Conservation (phyloP, 2,329 filamentous ascomycete genomes). For the Aspergillus proliferans region DNA sequence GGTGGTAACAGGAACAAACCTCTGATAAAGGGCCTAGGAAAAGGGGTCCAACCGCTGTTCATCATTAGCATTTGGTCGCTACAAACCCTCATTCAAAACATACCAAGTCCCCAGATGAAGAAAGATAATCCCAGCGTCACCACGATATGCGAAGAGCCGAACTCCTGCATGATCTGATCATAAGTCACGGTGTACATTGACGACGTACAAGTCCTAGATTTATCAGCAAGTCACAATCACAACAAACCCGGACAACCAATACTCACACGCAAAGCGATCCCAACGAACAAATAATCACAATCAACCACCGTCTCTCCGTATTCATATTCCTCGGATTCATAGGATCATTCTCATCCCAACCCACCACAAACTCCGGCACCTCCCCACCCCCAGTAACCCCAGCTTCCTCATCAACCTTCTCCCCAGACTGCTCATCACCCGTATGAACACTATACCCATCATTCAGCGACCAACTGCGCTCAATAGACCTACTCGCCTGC, state of each 20-base stretch:
- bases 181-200: slow-evolving; percentile 90
- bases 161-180: slow-evolving; percentile 66
- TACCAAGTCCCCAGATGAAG: slow-evolving; percentile 71
- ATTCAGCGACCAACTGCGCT: slow-evolving; percentile 31
- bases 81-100: slow-evolving; percentile 8
- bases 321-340: slow-evolving; percentile 66
- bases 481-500: slow-evolving; percentile 21
- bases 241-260: slow-evolving; percentile 2
- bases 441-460: slow-evolving; percentile 26
- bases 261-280: slow-evolving; percentile 77
- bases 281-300: slow-evolving; percentile 66
- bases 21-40: slow-evolving; percentile 60
- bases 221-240: not conserved
- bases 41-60: slow-evolving; percentile 52
- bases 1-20: slow-evolving; percentile 15
- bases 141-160: slow-evolving; percentile 63
- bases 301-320: slow-evolving; percentile 66
- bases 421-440: slow-evolving; percentile 19
- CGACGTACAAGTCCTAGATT: slow-evolving; percentile 67
- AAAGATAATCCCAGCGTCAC: slow-evolving; percentile 74
- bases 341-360: slow-evolving; percentile 70
- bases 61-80: slow-evolving; percentile 1
- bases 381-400: slow-evolving; percentile 16
- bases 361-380: slow-evolving; percentile 56
- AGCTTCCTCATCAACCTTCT: slow-evolving; percentile 7